A percentile compares a stretch with the other conserved stretches of the same genome.
Evolutionary conservation across 768 basidiomycete genomes (phyloP).

Genomic region (Termitomyces sp.): DNA sequence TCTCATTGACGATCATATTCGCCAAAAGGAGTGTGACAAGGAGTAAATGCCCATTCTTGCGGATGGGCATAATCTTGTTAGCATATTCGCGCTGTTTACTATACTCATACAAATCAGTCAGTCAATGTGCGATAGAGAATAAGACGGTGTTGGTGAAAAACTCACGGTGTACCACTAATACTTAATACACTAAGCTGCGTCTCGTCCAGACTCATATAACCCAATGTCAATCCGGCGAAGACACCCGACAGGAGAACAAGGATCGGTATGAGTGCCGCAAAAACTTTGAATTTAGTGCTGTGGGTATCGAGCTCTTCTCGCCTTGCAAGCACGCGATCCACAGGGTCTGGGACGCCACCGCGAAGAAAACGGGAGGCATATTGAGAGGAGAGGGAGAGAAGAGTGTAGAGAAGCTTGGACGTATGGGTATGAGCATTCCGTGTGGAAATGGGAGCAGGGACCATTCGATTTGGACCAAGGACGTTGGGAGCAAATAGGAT

Average conservation of each 20-base stretch:
- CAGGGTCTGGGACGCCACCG: slow-evolving; percentile 4
- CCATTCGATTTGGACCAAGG: slow-evolving; percentile 32
- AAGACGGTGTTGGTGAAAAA: slow-evolving; percentile 1
- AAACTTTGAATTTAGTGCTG: slow-evolving; percentile 30
- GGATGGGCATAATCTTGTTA: slow-evolving; percentile 81
- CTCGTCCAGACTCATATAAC: slow-evolving; percentile 91
- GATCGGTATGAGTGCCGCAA: slow-evolving; percentile 68
- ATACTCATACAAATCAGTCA: slow-evolving; percentile 24
- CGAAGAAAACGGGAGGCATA: slow-evolving; percentile 41
- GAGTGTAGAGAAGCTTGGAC: slow-evolving; percentile 41
- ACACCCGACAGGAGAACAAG: slow-evolving; percentile 81
- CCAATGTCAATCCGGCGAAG: slow-evolving; percentile 89
- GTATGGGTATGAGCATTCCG: slow-evolving; percentile 31
- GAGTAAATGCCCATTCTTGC: slow-evolving; percentile 78
- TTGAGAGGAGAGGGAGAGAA: slow-evolving; percentile 39
- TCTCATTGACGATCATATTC: slow-evolving; percentile 92
- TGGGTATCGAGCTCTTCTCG: background rate
- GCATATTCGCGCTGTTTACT: slow-evolving; percentile 81
- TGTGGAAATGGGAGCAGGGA: slow-evolving; percentile 34
- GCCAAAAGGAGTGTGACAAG: slow-evolving; percentile 80
- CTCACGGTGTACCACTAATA: slow-evolving; percentile 80
- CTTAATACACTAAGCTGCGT: slow-evolving; percentile 87
- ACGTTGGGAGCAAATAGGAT: no score
- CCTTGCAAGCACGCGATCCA: background rate
- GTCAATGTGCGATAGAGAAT: background rate